These are phyloP conservation scores for Citrus cavaleriei DNA, from an alignment of 345 rosid species.

Conservation along the genomic window DNA sequence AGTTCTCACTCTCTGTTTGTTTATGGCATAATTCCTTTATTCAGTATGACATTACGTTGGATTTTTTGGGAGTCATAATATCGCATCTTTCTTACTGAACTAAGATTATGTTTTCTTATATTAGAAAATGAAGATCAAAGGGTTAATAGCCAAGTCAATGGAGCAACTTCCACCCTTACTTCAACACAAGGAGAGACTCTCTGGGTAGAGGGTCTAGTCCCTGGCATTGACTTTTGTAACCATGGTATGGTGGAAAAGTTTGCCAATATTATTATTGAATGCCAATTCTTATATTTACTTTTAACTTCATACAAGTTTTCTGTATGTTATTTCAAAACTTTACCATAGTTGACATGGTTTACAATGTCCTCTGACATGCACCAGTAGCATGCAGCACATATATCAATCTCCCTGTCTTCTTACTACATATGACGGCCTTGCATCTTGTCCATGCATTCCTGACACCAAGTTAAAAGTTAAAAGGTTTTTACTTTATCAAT, in stretches of 20 bases:
- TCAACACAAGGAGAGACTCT: slow-evolving; percentile 53
- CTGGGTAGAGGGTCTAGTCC: slow-evolving; percentile 98
- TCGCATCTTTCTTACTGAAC: slow-evolving; percentile 11
- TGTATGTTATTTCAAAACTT: neutral
- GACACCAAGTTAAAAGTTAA: neutral
- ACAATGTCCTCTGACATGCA: neutral
- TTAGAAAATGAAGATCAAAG: slow-evolving; percentile 27
- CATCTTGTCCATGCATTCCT: neutral
- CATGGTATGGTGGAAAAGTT: slow-evolving; percentile 51
- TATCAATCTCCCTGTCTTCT: neutral
- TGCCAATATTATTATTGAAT: neutral
- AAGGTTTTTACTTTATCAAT: neutral
- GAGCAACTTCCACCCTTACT: slow-evolving; percentile 26
- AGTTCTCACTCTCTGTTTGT: slow-evolving; percentile 4
- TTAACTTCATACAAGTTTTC: neutral
- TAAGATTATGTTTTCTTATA: slow-evolving; percentile 9
- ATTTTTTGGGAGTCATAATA: slow-evolving; percentile 4
- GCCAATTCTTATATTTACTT: neutral
- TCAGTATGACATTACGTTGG: neutral
- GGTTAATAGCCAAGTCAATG: slow-evolving; percentile 25
- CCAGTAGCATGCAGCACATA: neutral
- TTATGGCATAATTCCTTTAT: neutral
- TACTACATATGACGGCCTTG: neutral
- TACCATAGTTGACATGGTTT: neutral
- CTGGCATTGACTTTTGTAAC: slow-evolving; percentile 96